A percentile compares a stretch with the other conserved stretches of the same genome.
These are phyloP conservation scores for Fusarium heterosporum DNA, from an alignment of 2,329 filamentous ascomycete genomes.

Conservation along the genomic window DNA sequence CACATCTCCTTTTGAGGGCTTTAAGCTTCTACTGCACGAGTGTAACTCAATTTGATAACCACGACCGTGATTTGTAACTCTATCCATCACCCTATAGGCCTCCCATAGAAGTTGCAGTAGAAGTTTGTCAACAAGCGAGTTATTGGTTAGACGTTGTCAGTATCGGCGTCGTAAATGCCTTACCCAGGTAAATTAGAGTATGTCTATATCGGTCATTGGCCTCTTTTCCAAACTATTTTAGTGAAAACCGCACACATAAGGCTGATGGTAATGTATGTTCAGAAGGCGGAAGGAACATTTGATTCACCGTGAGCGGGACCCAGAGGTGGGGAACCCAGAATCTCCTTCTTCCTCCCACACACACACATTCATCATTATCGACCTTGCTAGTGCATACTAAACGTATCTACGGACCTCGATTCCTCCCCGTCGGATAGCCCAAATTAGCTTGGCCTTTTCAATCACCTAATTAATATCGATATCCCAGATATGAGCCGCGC, in stretches of 20 bases:
- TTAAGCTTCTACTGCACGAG: not conserved
- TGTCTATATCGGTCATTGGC: not conserved
- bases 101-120: not conserved
- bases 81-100: not conserved
- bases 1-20: slow-evolving; percentile 7
- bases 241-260: not conserved
- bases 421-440: not conserved
- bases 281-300: not conserved
- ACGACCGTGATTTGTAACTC: not conserved
- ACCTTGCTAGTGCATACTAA: not conserved
- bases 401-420: not conserved
- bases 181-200: not conserved
- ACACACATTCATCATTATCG: not conserved
- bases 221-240: not conserved
- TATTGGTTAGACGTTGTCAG: not conserved
- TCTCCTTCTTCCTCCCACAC: not conserved
- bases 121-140: not conserved
- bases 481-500: slow-evolving; percentile 23
- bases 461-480: not conserved
- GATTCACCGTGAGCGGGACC: not conserved
- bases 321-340: not conserved
- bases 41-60: slow-evolving; percentile 15
- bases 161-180: not conserved
- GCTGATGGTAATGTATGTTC: not conserved
- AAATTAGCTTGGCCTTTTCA: not conserved